Evolutionary conservation across 768 basidiomycete genomes (phyloP).

Genomic region (Ramaria sp.): DNA sequence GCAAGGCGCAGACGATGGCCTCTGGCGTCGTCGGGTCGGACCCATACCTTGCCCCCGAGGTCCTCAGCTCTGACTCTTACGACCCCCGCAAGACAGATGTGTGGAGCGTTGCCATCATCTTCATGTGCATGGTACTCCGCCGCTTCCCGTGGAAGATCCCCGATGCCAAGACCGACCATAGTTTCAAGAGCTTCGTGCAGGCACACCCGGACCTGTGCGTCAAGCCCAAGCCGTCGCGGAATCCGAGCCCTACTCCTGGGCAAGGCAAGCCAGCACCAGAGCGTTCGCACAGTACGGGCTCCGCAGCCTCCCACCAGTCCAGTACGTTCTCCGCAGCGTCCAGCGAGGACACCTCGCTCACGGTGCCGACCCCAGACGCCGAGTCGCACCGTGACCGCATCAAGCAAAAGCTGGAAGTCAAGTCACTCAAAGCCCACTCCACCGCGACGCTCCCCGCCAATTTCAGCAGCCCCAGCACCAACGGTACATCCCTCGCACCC

Average conservation of each 20-base stretch:
- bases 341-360: conserved; percentile 4
- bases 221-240: conserved; percentile 16
- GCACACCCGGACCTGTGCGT: conserved; percentile 81
- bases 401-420: not conserved
- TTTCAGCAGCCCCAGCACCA: conserved; percentile 14
- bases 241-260: not conserved
- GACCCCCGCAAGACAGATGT: conserved; percentile 98
- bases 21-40: conserved; percentile 94
- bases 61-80: conserved; percentile 68
- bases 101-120: conserved; percentile 97
- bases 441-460: conserved; percentile 30
- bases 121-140: conserved; percentile 96
- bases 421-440: conserved; percentile 13
- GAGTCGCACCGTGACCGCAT: not conserved
- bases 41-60: conserved; percentile 97
- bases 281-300: not conserved
- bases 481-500: conserved; percentile 19
- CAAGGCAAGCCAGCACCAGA: not conserved
- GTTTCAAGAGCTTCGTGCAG: conserved; percentile 84
- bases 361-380: conserved; percentile 3
- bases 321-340: not conserved
- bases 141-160: conserved; percentile 99
- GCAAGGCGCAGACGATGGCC: conserved; percentile 67
- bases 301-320: not conserved
- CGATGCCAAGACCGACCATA: conserved; percentile 85